Base-by-base conservation (phyloP, 495 filamentous ascomycete genomes). In the Daldinia vernicosa region DNA sequence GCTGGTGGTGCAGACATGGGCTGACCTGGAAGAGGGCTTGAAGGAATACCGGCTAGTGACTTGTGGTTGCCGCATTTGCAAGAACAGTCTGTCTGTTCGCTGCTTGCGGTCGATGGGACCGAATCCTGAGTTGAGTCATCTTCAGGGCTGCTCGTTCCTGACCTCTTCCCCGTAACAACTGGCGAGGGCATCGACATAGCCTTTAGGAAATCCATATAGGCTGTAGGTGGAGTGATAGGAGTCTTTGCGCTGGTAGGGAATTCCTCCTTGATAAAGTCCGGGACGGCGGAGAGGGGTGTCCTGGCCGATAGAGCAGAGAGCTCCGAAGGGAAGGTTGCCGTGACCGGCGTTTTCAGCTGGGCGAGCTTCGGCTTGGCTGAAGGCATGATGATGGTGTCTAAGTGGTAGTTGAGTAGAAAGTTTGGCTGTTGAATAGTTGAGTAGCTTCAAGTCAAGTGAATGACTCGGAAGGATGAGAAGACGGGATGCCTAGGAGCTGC, bases 201-300 rank as follows among this genome's bases (percentile, higher is more conserved):
- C 74, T 92, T 92, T 60, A 98, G 88, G 76, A 98, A 98, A 71
- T 98, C 92, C 45, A 93, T 91, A 76, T 98, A 98, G 60, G 95
- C 93, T 4, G 85, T 83, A 2, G 95, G 95, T 28, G 95, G 94
- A n/a, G 91, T 95, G 80, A 98, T 96, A 53, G 94, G 95, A 3
- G 94, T 97, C 74, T 89, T 89, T 35, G 83, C 77, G 28, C 82
- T 72, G 26, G 52, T 69, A 26, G 74, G 70, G 61, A 68, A 77
- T 62, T 77, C 75, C 60, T 77, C 75, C 63, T 84, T 84, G 59
- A 80, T 80, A 30, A 81, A 75, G 53, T 78, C 78, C 27, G 80
- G 75, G 71, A 84, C 82, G 45, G 83, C 83, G 15, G 87, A 84
- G 55, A 86, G 81, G 26, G 87, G 87, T 45, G 83, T 87, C 47